phyloP scores from a whole-genome alignment of 257 asterid genomes.

The Solanum tarapatanum region DNA sequence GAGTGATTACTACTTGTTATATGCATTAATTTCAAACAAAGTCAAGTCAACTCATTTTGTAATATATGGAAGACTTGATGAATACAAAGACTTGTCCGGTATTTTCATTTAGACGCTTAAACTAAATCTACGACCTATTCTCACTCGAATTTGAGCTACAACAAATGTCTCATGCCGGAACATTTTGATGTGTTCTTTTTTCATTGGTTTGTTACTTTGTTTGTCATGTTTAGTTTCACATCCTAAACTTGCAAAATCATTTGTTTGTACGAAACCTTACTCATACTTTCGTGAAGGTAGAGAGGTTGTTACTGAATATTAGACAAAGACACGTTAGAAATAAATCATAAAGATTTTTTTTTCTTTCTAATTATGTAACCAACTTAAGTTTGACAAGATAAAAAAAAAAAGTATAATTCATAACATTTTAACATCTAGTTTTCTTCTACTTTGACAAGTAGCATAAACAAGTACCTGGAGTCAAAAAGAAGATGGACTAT shows the following conservation, averaged over 20 bases:
- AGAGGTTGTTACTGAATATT: background rate
- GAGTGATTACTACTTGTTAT: background rate
- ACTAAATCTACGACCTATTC: background rate
- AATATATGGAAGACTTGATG: background rate
- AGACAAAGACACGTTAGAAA: background rate
- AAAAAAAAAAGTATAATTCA: background rate
- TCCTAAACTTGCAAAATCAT: background rate
- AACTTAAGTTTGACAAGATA: background rate
- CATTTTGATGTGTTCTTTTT: background rate
- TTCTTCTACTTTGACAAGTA: background rate
- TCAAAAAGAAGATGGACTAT: background rate
- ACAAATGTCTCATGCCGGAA: fast-evolving
- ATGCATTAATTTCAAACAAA: background rate
- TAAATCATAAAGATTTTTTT: background rate
- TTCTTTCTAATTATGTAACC: background rate
- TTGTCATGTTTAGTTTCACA: background rate
- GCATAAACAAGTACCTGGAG: background rate
- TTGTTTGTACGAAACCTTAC: background rate
- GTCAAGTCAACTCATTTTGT: background rate
- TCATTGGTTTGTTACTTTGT: background rate
- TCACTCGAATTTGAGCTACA: background rate
- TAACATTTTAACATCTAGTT: background rate
- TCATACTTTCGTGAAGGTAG: background rate
- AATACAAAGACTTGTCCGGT: background rate
- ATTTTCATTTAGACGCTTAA: too few relatives aligned